Evolutionary conservation across 768 basidiomycete species (phyloP), one percentile per base, ranked within the genome.

Genomic region (Mrakia gelida): DNA sequence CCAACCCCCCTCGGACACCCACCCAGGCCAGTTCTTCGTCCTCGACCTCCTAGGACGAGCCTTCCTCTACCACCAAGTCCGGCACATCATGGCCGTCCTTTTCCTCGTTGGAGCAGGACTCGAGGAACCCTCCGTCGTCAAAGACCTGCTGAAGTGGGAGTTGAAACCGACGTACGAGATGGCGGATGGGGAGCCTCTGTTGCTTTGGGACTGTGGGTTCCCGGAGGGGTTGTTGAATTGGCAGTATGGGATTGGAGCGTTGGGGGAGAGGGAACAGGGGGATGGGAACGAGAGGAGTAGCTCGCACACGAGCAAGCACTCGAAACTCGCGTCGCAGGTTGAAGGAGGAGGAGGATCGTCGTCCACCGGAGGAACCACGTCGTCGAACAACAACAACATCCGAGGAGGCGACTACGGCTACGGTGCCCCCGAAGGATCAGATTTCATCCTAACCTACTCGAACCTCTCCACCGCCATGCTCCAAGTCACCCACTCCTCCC

Each of bases 51-150:
- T 91, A 32, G 95, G 95, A 0, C 90, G 87, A 0, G 95, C 94
- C 0, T 97, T 96, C 83, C 86, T 98, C 61, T 98, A 95, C 85
- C 94, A 98, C 84, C 95, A 97, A 86, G 95, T 97, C 21, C 89
- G 95, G 54, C 94, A 95, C 81, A 95, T 97, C 85, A 92, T 97
- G 89, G 92, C 92, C 2, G 83, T 96, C 71, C 87, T 98, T 28
- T 93, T 98, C 84, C 90, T 97, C 71, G 88, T 96, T 73, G 96
- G 95, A 26, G 84, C 91, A 0, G 89, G 92, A 0, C 87, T 94
- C 75, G 96, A 98, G 82, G 82, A 85, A 9, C 91, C 93, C 0
- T 87, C 87, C 28, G 86, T 96, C 77, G 86, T 98, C 21, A 86
- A 89, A 16, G 86, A 90, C 16, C 87, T 98, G 32, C 86, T 97